Conservation (phyloP, 192 early-diverging fungal species). For the Backusella parvicylindrica region DNA sequence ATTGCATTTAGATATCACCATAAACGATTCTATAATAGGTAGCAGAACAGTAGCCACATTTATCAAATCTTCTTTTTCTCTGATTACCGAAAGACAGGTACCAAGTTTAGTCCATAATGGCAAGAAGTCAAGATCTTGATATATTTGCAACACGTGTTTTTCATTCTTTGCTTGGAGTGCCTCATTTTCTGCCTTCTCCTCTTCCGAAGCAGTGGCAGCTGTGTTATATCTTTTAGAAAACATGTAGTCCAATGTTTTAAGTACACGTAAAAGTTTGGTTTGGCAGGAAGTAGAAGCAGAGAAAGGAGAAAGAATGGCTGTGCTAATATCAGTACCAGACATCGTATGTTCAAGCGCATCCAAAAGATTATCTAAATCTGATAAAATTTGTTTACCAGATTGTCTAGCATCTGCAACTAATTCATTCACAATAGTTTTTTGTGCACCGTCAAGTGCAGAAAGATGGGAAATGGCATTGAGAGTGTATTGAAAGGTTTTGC, state of each 20-base stretch:
- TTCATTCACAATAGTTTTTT: conserved; percentile 78
- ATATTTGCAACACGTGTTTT: conserved; percentile 46
- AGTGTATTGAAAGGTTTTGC: conserved; percentile 93
- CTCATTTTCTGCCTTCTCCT: conserved; percentile 9
- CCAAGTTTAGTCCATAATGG: conserved; percentile 81
- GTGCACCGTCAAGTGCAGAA: conserved; percentile 62
- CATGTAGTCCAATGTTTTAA: conserved; percentile 94
- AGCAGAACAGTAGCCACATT: conserved; percentile 90
- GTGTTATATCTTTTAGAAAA: conserved; percentile 46
- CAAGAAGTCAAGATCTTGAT: conserved; percentile 51
- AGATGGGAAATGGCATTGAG: conserved; percentile 88
- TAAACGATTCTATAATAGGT: conserved; percentile 94
- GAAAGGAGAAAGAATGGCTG: conserved; percentile 71
- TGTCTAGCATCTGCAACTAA: conserved; percentile 66
- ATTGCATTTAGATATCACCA: conserved; percentile 97
- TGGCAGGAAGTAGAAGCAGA: conserved; percentile 85
- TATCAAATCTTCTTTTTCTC: conserved; percentile 74
- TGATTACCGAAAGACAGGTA: conserved; percentile 66
- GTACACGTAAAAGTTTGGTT: conserved; percentile 86
- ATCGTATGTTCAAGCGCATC: conserved; percentile 50
- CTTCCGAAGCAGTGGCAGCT: conserved; percentile 37
- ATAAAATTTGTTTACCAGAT: conserved; percentile 62
- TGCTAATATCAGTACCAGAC: conserved; percentile 69
- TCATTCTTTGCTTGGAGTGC: conserved; percentile 36
- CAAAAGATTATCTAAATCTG: conserved; percentile 67